phyloP scores from a whole-genome alignment of 177 flowering plant species.

The Tripterygium wilfordii region DNA sequence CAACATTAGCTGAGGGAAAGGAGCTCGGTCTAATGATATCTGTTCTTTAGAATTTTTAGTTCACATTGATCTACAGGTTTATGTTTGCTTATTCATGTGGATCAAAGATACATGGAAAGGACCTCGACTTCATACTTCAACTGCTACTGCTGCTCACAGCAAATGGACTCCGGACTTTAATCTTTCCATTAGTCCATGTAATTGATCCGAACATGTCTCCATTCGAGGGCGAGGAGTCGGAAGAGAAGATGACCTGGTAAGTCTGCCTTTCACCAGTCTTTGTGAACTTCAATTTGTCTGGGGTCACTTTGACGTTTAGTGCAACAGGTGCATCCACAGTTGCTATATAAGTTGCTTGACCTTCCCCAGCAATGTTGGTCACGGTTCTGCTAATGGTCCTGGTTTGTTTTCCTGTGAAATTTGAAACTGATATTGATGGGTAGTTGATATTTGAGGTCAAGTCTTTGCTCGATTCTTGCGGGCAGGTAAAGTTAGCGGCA shows the following conservation, averaged over 20 bases:
- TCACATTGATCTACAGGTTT: no score
- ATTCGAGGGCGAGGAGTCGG: slow-evolving; percentile 2
- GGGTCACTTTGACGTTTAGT: slow-evolving; percentile 43
- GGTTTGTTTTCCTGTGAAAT: slow-evolving; percentile 24
- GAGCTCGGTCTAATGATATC: no score
- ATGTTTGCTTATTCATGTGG: no score
- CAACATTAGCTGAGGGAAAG: no score
- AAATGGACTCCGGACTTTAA: slow-evolving; percentile 53
- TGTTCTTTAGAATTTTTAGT: no score
- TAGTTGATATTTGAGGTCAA: slow-evolving; percentile 62
- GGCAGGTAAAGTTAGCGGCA: slow-evolving; percentile 40
- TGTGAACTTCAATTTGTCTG: slow-evolving; percentile 45
- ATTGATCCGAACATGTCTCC: slow-evolving; percentile 54
- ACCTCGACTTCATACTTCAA: no score
- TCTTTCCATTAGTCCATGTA: slow-evolving; percentile 61
- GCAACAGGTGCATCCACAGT: slow-evolving; percentile 37
- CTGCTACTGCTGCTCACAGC: slow-evolving; percentile 25
- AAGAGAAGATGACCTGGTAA: slow-evolving; percentile 48
- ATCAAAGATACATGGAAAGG: no score
- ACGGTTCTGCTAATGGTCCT: slow-evolving; percentile 52
- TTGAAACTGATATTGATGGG: slow-evolving; percentile 67
- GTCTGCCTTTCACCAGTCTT: slow-evolving; percentile 33
- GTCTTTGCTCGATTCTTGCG: slow-evolving; percentile 29
- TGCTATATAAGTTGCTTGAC: slow-evolving; percentile 33
- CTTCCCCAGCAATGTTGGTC: slow-evolving; percentile 50